Conservation (phyloP, 768 basidiomycete genomes). For the Strobilomyces confusus region DNA sequence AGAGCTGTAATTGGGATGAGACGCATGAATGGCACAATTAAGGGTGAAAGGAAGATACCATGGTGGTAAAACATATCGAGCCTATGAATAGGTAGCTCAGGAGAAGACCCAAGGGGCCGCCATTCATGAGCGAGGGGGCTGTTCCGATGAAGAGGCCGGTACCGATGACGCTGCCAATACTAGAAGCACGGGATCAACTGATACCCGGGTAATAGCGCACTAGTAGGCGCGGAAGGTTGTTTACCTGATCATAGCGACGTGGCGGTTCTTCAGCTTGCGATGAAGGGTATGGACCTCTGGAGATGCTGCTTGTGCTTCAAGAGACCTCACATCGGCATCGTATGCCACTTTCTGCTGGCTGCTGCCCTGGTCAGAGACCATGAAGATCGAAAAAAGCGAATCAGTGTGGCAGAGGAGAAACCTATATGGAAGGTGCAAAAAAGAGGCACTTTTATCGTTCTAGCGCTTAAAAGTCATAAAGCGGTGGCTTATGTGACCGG, state of each 20-base stretch:
- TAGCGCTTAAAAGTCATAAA: too few species aligned
- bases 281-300: background rate
- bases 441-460: background rate
- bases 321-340: background rate
- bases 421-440: background rate
- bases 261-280: background rate
- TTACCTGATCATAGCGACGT: conserved; percentile 3
- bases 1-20: background rate
- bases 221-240: background rate
- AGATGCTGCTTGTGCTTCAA: conserved; percentile 1
- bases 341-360: too few species aligned
- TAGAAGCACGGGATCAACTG: background rate
- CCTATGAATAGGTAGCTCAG: background rate
- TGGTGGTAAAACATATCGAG: background rate
- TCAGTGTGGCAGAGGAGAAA: background rate
- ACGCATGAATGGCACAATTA: background rate
- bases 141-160: conserved; percentile 3
- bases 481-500: background rate
- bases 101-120: conserved; percentile 2
- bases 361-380: background rate
- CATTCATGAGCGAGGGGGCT: background rate
- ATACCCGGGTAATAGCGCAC: background rate
- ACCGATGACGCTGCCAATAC: conserved; percentile 2
- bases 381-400: background rate
- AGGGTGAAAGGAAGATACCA: background rate